These are phyloP conservation scores for Chlorociboria aeruginascens DNA, from an alignment of 495 filamentous ascomycete genomes.

Conservation along the genomic window DNA sequence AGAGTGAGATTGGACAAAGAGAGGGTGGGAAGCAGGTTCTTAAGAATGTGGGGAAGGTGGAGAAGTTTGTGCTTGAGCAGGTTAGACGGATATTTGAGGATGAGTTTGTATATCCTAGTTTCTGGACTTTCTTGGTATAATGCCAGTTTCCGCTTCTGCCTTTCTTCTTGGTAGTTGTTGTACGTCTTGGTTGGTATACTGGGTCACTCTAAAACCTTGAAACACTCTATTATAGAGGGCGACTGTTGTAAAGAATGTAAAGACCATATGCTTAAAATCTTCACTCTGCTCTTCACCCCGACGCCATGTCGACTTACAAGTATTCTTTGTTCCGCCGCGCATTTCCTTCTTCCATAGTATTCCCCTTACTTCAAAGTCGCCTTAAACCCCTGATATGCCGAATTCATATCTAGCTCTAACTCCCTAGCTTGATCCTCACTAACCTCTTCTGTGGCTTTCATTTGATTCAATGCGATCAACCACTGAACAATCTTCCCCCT, in stretches of 20 bases:
- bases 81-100: constrained; percentile 96
- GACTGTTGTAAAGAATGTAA: too few relatives aligned
- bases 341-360: background rate
- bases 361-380: constrained; percentile 39
- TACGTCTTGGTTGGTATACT: too few relatives aligned
- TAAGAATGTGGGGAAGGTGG: constrained; percentile 97
- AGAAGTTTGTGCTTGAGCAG: constrained; percentile 93
- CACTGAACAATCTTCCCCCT: constrained; percentile 96
- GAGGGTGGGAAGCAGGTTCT: constrained; percentile 85
- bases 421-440: constrained; percentile 79
- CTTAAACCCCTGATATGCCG: constrained; percentile 88
- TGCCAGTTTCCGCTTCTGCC: background rate
- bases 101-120: constrained; percentile 95
- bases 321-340: background rate
- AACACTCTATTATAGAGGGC: too few relatives aligned
- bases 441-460: constrained; percentile 88
- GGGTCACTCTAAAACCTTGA: too few relatives aligned
- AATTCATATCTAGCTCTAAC: constrained; percentile 77
- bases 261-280: too few relatives aligned
- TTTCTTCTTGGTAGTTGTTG: too few relatives aligned
- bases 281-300: background rate
- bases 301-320: background rate
- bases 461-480: constrained; percentile 94
- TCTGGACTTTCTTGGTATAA: constrained; percentile 89
- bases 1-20: constrained; percentile 91